Evolutionary conservation across 1,284 basidiomycete genomes (phyloP), one percentile per base, ranked within the genome.

Genomic region (Singerocomus inundabilis): DNA sequence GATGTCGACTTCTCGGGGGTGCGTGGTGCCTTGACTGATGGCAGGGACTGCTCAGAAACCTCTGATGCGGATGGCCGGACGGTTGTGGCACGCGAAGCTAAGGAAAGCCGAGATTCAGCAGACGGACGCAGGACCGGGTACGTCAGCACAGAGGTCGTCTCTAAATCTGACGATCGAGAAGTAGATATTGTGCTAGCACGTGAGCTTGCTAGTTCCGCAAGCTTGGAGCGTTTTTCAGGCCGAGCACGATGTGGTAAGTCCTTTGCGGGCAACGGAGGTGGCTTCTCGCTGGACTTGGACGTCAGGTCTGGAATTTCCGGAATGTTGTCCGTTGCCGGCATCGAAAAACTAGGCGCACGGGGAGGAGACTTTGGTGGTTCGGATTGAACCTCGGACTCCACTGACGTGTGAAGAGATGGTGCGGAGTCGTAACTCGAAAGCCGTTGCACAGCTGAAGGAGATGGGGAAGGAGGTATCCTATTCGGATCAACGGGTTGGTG

Each of bases 361-460:
- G 70, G 69, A 46, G 68, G 68, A 5, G 68, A 63, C 38, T 24
- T 54, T 46, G 50, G 53, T 41, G 39, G 28, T 29, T 60, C 61
- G 28, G 62, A 64, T 28, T 45, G 57, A 48, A 51, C 54, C 18
- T 66, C 69, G 33, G 74, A 70, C 26, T 68, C 72, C n/a, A 73
- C 68, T 25, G 77, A 74, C 11, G 78, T 72, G 48, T 71, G 69
- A 48, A 76, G 68, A 6, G 81, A 80, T 6, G 81, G 80, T 9
- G 79, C 74, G 39, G 76, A 74, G 55, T 84, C 67, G 46, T 78
- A 76, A 21, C 69, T 73, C 2, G 88, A 85, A 24, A 93, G 73
- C 18, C 80, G 74, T 44, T 85, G 81, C 16, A 92, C 70, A 2
- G 92, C 91, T 30, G 81, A 92, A n/a, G 67, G 75, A 48, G 80